Percentiles rank a stretch among this genome's conserved stretches.
phyloP scores from a whole-genome alignment of 192 early-diverging fungal genomes.

The Podila verticillata region DNA sequence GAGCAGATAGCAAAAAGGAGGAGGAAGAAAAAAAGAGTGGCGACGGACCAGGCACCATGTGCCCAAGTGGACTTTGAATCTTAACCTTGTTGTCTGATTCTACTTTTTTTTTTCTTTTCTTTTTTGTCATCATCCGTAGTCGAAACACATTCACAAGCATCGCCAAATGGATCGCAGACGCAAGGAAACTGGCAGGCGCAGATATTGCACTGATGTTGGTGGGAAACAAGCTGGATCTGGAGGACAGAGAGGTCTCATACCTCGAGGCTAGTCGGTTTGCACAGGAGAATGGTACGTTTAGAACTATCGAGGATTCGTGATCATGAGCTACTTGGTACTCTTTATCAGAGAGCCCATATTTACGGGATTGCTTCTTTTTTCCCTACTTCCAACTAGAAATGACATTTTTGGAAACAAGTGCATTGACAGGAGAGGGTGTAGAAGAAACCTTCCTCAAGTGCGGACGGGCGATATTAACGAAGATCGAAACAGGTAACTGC shows the following conservation, averaged over 20 bases:
- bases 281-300: constrained; percentile 52
- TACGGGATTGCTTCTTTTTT: too few relatives aligned
- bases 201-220: constrained; percentile 76
- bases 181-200: constrained; percentile 70
- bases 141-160: constrained; percentile 69
- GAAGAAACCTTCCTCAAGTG: constrained; percentile 66
- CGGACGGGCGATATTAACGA: constrained; percentile 60
- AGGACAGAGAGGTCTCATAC: constrained; percentile 61
- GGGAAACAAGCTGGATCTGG: constrained; percentile 75
- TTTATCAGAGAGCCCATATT: too few relatives aligned
- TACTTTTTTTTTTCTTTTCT: not conserved
- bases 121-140: constrained; percentile 23
- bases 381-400: constrained; percentile 48
- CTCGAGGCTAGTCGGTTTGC: constrained; percentile 64
- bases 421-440: constrained; percentile 66
- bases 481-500: constrained; percentile 59
- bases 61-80: constrained; percentile 32
- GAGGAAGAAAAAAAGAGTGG: not conserved
- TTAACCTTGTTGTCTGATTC: not conserved
- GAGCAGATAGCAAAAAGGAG: not conserved
- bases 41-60: not conserved
- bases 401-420: constrained; percentile 68
- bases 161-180: constrained; percentile 74
- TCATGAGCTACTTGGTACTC: not conserved
- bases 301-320: not conserved